Base-by-base conservation (phyloP, 2,329 filamentous ascomycete species). In the Calonectria montana region DNA sequence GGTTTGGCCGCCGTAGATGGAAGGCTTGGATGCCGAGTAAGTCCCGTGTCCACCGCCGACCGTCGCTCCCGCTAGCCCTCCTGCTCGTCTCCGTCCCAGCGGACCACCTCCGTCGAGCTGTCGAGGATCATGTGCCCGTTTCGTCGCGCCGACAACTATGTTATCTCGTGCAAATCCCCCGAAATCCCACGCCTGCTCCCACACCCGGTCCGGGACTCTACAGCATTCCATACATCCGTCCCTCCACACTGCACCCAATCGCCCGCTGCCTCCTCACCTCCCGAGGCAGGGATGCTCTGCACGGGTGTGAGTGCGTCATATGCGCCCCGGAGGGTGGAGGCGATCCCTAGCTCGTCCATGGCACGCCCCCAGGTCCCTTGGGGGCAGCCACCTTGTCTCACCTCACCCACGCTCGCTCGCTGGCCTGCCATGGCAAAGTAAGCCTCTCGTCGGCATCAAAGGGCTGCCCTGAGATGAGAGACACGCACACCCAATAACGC, bases 241-340 rank as follows among this genome's bases (percentile, higher is more conserved):
- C 66, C 59, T 35, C 27, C 67, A 65, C 69, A 39, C 29, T 63
- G 73, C 75, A 61, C 67, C 68, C 75, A 66, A 67, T 70, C 37
- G 63, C 53, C 50, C 53, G 39, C 68, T 31, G 23, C 35, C 66
- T 68, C 18, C 67, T 78, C 73, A 71, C 74, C 75, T 76, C 76
- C 72, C 74, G 67, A 66, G 74, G 70, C 65, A 76, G 75, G 35
- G 66, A 70, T 73, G 50, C 35, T 61, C 21, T 71, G 63, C 73
- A 77, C 75, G 77, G 77, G 77, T 77, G 69, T 67, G 69, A 78
- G 74, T 76, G 77, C 77, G 77, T 78, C 77, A 78, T 78, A 78
- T 78, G 77, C 73, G 75, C 75, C 77, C 75, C 77, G 62, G 71
- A 74, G 70, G 65, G 74, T 76, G 68, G 68, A 72, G 71, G 59